phyloP scores from a whole-genome alignment of 2,329 filamentous ascomycete species.

The Arthrobotrys pseudoclavata region DNA sequence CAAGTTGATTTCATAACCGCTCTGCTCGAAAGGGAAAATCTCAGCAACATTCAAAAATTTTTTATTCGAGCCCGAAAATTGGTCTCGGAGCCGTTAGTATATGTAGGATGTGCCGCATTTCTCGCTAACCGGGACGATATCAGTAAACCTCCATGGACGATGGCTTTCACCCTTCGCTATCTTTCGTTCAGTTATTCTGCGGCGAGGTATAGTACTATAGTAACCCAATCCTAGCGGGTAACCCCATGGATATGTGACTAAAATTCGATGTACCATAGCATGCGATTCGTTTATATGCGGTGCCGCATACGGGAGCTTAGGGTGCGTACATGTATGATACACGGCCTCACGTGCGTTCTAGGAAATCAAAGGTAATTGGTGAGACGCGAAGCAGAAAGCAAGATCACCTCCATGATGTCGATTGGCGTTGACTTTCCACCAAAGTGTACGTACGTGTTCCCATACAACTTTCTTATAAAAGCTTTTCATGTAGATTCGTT shows the following conservation, averaged over 20 bases:
- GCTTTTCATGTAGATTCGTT: background rate
- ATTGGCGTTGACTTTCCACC: background rate
- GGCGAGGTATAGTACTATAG: background rate
- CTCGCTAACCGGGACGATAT: background rate
- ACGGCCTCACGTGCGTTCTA: conserved; percentile 16
- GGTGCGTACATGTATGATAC: conserved; percentile 11
- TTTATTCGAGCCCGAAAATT: background rate
- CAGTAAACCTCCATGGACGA: background rate
- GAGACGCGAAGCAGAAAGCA: background rate
- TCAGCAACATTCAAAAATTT: background rate
- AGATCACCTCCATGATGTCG: background rate
- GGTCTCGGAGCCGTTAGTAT: background rate
- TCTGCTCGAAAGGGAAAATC: background rate
- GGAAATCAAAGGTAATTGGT: background rate
- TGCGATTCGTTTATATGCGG: conserved; percentile 18
- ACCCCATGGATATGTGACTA: background rate
- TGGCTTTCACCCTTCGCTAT: background rate
- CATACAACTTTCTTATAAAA: no score
- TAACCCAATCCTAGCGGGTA: background rate
- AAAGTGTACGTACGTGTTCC: no score
- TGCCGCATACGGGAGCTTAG: conserved; percentile 20
- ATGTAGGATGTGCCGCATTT: background rate
- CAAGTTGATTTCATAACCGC: conserved; percentile 13
- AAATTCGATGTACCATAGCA: conserved; percentile 1
- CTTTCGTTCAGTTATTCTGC: conserved; percentile 6